Evolutionary conservation across 768 basidiomycete genomes (phyloP).

Genomic region (Lactarius sanguifluus): DNA sequence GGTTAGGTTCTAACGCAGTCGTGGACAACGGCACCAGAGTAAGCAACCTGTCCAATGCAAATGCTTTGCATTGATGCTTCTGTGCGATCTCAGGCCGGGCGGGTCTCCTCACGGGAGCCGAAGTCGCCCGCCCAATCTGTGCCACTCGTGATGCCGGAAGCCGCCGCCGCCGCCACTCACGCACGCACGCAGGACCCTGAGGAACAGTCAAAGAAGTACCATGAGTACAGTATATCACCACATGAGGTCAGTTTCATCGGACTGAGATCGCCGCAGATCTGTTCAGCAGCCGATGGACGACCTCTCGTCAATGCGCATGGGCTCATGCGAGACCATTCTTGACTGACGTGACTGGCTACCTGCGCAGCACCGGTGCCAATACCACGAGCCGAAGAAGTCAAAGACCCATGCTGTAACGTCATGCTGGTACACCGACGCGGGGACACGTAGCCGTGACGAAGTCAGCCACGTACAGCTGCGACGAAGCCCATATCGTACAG

Average conservation of each 20-base stretch:
- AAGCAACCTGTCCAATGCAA: background rate
- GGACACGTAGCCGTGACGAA: background rate
- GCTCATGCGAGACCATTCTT: background rate
- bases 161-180: background rate
- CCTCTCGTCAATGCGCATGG: background rate
- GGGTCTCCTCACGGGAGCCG: background rate
- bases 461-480: background rate
- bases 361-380: background rate
- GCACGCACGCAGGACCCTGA: background rate
- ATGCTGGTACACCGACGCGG: background rate
- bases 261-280: background rate
- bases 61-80: background rate
- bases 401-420: background rate
- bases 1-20: background rate
- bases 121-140: background rate
- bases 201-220: background rate
- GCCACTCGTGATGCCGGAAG: background rate
- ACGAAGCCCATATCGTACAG: background rate
- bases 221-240: background rate
- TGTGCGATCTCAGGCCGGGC: background rate
- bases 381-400: background rate
- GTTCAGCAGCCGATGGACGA: background rate
- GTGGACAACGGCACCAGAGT: background rate
- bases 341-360: background rate
- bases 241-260: background rate